Evolutionary conservation across 176 grass and related monocot genomes (phyloP), one percentile per base, ranked within the genome.

Genomic region (Chrysopogon serrulatus): DNA sequence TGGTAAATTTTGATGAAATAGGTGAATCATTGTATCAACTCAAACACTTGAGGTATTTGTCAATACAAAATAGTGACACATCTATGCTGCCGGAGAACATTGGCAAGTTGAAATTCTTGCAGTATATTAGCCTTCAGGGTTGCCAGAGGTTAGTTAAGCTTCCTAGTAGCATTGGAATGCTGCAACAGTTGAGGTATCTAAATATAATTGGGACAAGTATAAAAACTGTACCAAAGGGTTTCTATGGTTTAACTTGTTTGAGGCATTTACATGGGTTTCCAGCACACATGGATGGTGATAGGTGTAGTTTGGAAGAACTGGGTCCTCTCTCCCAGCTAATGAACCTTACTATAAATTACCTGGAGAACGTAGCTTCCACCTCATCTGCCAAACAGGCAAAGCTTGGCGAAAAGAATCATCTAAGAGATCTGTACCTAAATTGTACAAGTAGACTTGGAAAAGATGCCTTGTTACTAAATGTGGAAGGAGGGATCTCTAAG

Each of bases 1-100:
- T 0, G 21, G 21, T 27, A 14, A 1, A 78, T 5, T 11, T 74
- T 26, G 24, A 17, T 3, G 1, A 0, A 0, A 24, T 90, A 18
- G 2, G 28, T 16, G 44, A 47, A 31, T 83, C 41, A n/a, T 15
- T 90, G 10, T 8, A 15, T 24, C 5, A 79, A 43, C 74, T 90
- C n/a, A 79, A 83, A 30, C 84, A 83, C 59, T 16, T 90, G 28
- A 86, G 79, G 13, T 85, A 79, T n/a, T 44, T 90, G n/a, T 59
- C 51, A 5, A 11, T 90, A 23, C 4, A 3, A 8, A 0, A 10
- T 0, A 33, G 59, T 1, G 31, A 72, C 9, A 44, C 74, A 51
- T 60, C 28, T 33, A 39, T 16, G n/a, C 30, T 86, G 0, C 79
- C 74, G 1, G 44, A 79, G 5, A 23, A 11, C 33, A 73, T 90